Evolutionary conservation across 495 filamentous ascomycete genomes (phyloP).

Genomic region (Tuber borchii): DNA sequence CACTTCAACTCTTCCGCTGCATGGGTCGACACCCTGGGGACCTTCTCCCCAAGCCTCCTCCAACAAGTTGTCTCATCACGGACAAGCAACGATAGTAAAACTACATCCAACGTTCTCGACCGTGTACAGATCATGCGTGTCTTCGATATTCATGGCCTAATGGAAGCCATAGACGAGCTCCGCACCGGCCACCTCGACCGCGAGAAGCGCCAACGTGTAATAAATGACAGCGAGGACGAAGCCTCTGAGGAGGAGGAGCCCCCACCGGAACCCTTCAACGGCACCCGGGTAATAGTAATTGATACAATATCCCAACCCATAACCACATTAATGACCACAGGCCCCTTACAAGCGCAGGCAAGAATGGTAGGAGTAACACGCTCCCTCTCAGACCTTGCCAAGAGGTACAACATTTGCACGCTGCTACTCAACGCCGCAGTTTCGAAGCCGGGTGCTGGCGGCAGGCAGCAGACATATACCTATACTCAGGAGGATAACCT

Average conservation of each 20-base stretch:
- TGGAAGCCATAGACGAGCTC: constrained; percentile 39
- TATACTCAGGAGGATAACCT: constrained; percentile 13
- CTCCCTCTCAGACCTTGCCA: background rate
- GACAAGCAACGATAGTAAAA: background rate
- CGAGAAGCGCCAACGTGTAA: background rate
- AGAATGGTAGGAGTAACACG: constrained; percentile 19
- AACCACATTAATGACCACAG: constrained; percentile 8
- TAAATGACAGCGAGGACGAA: background rate
- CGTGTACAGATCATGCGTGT: constrained; percentile 38
- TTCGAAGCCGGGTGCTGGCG: background rate
- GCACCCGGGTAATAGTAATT: constrained; percentile 28
- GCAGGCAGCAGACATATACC: background rate
- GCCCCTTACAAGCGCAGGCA: constrained; percentile 12
- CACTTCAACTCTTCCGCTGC: constrained; percentile 21
- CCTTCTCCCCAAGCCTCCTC: constrained; percentile 20
- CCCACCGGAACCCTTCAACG: background rate
- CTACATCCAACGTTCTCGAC: constrained; percentile 27
- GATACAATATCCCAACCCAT: constrained; percentile 30
- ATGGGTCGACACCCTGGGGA: constrained; percentile 39
- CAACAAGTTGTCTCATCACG: constrained; percentile 27
- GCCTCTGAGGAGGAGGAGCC: background rate
- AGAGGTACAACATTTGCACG: background rate
- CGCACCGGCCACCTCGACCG: constrained; percentile 2
- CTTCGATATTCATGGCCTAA: constrained; percentile 40
- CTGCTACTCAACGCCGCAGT: background rate